Evolutionary conservation across 1,284 basidiomycete species (phyloP).

Genomic region (Ceratobasidium sp.): DNA sequence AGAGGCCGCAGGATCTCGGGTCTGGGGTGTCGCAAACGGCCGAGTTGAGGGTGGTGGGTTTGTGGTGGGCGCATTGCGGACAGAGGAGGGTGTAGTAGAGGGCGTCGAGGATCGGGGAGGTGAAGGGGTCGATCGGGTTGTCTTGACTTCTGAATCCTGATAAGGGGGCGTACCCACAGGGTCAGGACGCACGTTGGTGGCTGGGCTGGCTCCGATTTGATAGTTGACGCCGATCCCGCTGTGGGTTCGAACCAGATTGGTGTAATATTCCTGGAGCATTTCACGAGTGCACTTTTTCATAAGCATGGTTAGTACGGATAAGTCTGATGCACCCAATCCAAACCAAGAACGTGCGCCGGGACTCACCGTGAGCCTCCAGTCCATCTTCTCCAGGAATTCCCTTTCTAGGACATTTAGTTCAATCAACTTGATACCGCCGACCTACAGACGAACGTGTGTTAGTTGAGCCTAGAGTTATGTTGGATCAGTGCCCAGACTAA

Average conservation of each 20-base stretch:
- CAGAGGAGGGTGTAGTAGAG: constrained; percentile 36
- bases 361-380: constrained; percentile 93
- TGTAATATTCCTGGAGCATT: constrained; percentile 85
- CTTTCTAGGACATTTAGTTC: constrained; percentile 94
- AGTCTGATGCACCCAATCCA: constrained; percentile 17
- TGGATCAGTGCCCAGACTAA: constrained; percentile 1
- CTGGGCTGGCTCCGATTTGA: constrained; percentile 38
- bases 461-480: neutral
- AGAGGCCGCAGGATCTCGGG: constrained; percentile 31
- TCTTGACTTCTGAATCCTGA: constrained; percentile 27
- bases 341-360: constrained; percentile 52
- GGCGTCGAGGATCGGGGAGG: constrained; percentile 45
- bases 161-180: constrained; percentile 10
- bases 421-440: constrained; percentile 89
- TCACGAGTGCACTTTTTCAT: constrained; percentile 78
- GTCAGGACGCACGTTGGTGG: constrained; percentile 42
- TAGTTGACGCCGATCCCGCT: constrained; percentile 68
- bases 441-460: constrained; percentile 63
- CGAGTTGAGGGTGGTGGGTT: constrained; percentile 5
- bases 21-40: constrained; percentile 19
- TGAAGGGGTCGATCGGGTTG: constrained; percentile 38
- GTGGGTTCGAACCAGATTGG: constrained; percentile 84
- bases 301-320: constrained; percentile 21
- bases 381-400: constrained; percentile 90
- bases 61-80: constrained; percentile 26